Conservation (phyloP, 306 rosid genomes). For the Cicer cuneatum region DNA sequence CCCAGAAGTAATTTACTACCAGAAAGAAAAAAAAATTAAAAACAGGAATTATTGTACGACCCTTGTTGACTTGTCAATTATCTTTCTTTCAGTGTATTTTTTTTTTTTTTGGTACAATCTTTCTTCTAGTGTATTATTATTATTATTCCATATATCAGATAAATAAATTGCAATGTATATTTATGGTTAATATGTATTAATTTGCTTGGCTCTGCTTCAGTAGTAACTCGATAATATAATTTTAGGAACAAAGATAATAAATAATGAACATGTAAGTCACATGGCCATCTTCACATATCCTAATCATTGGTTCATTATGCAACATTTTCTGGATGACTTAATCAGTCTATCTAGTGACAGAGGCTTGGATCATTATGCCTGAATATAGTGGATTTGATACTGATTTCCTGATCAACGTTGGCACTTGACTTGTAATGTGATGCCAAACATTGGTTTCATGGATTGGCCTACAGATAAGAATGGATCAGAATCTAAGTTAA, state of each 20-base stretch:
- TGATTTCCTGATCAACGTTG: not conserved
- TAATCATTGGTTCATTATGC: conserved; percentile 9
- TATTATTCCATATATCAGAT: no score
- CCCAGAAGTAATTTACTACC: not conserved
- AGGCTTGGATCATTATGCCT: not conserved
- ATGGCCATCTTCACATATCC: not conserved
- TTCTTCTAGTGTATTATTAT: no score
- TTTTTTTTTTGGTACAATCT: no score
- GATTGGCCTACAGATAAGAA: conserved; percentile 41
- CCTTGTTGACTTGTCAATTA: no score
- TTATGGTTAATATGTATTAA: not conserved
- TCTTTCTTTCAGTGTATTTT: no score
- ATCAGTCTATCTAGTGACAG: not conserved
- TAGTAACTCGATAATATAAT: not conserved
- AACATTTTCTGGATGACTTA: conserved; percentile 1
- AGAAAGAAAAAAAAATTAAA: not conserved
- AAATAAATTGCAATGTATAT: not conserved
- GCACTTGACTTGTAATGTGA: not conserved
- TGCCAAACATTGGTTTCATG: conserved; percentile 31
- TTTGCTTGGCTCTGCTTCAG: not conserved
- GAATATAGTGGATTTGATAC: not conserved
- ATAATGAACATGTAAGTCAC: not conserved
- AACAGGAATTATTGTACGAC: not conserved
- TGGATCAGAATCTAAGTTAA: conserved; percentile 24
- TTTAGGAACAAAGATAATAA: not conserved